Percentiles rank a stretch among this genome's conserved stretches.
These are phyloP conservation scores for Coprinellus micaceus DNA, from an alignment of 768 basidiomycete species.

Conservation along the genomic window DNA sequence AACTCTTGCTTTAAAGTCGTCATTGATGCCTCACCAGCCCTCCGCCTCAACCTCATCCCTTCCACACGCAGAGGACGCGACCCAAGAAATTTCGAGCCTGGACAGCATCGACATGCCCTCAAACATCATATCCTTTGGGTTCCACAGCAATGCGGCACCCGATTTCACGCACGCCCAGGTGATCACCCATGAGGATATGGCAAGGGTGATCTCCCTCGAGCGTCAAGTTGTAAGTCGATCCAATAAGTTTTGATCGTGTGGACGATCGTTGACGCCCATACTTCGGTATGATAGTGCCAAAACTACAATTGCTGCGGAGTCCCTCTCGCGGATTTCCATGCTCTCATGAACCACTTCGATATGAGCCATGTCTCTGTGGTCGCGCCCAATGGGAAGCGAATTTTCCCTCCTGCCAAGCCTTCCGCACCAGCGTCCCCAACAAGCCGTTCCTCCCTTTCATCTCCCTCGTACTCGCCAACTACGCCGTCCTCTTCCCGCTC, in stretches of 20 bases:
- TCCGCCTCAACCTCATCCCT: not conserved
- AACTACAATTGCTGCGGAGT: conserved; percentile 49
- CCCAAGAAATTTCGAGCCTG: not conserved
- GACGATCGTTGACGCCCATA: conserved; percentile 5
- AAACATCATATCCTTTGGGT: not conserved
- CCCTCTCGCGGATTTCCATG: conserved; percentile 44
- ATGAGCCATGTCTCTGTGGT: conserved; percentile 27
- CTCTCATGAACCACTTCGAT: conserved; percentile 50
- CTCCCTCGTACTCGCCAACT: conserved; percentile 12
- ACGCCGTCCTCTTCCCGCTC: conserved; percentile 17
- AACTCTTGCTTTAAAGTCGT: conserved; percentile 1
- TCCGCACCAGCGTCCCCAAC: not conserved
- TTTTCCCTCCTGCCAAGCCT: conserved; percentile 23
- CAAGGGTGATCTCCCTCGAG: conserved; percentile 25
- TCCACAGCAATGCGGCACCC: not conserved
- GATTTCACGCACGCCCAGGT: conserved; percentile 8
- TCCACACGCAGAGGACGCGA: not conserved
- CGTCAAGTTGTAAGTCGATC: conserved; percentile 22
- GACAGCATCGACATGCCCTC: conserved; percentile 3
- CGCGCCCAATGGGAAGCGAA: conserved; percentile 26
- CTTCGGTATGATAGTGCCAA: conserved; percentile 19
- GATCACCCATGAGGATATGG: conserved; percentile 18
- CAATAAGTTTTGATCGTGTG: conserved; percentile 3
- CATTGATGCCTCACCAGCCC: not conserved
- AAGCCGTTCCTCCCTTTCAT: not conserved